phyloP scores from a whole-genome alignment of 2,329 filamentous ascomycete genomes.

The Colletotrichum magnum region DNA sequence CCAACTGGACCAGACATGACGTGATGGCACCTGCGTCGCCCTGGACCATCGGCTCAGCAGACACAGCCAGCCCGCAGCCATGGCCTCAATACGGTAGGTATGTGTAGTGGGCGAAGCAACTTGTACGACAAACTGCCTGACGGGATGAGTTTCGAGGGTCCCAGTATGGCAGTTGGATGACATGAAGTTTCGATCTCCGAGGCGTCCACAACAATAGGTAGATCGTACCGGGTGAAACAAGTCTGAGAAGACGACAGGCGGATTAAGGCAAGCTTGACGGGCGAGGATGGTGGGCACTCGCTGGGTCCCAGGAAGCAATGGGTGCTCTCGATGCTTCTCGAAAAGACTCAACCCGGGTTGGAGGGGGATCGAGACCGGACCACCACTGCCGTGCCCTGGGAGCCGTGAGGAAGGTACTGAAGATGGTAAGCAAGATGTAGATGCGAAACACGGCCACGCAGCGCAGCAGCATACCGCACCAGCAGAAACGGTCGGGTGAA shows the following conservation, averaged over 20 bases:
- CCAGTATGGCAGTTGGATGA: conserved; percentile 18
- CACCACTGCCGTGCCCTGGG: conserved; percentile 2
- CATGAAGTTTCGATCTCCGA: conserved; percentile 25
- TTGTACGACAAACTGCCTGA: conserved; percentile 16
- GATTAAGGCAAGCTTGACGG: conserved; percentile 5
- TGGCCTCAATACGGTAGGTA: neutral
- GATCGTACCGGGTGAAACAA: conserved; percentile 34
- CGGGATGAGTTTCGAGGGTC: conserved; percentile 27
- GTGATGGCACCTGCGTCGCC: neutral
- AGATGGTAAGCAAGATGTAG: conserved; percentile 28
- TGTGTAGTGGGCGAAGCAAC: conserved; percentile 11
- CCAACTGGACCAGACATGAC: conserved; percentile 21
- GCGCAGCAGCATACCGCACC: conserved; percentile 19
- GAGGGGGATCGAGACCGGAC: conserved; percentile 14
- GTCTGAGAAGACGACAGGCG: conserved; percentile 21
- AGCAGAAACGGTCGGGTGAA: conserved; percentile 36
- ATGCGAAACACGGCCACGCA: conserved; percentile 39
- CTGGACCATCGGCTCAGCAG: neutral
- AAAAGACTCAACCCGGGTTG: conserved; percentile 16
- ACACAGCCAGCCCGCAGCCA: neutral
- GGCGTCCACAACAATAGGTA: neutral
- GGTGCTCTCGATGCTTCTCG: conserved; percentile 20
- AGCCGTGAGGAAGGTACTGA: conserved; percentile 15
- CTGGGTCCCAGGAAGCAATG: neutral
- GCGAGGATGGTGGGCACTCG: neutral